Evolutionary conservation across 257 asterid genomes (phyloP).

Genomic region (Penstemon davidsonii): DNA sequence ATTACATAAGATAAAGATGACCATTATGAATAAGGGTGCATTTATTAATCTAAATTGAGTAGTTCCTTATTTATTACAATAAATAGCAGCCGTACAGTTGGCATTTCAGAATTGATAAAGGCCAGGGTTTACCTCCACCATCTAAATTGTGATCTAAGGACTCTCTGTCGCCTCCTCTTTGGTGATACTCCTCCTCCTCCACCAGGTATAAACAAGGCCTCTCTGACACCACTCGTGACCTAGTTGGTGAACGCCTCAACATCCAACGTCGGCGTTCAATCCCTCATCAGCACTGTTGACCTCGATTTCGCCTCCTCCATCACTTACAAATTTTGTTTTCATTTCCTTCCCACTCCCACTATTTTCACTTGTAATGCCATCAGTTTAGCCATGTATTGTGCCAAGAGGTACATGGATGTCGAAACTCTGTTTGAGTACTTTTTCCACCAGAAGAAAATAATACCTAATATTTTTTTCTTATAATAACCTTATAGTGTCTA

Average conservation of each 20-base stretch:
- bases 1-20: no score
- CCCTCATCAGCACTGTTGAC: constrained; percentile 84
- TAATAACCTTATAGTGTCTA: constrained; percentile 61
- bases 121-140: constrained; percentile 18
- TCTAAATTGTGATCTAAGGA: no score
- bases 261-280: constrained; percentile 91
- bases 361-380: constrained; percentile 95
- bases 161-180: constrained; percentile 43
- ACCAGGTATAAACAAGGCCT: constrained; percentile 51
- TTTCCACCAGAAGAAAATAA: constrained; percentile 63
- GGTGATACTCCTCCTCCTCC: constrained; percentile 35
- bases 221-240: constrained; percentile 73
- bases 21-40: no score
- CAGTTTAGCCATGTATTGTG: constrained; percentile 80
- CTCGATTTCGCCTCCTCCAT: constrained; percentile 70
- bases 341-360: constrained; percentile 62
- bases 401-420: constrained; percentile 61
- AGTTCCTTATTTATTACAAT: no score
- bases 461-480: constrained; percentile 77
- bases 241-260: constrained; percentile 73
- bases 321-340: constrained; percentile 69
- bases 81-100: no score
- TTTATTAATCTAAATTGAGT: no score
- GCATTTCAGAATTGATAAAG: no score
- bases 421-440: constrained; percentile 76